Base-by-base conservation (phyloP, 805 yeast species). In the Millerozyma miso region DNA sequence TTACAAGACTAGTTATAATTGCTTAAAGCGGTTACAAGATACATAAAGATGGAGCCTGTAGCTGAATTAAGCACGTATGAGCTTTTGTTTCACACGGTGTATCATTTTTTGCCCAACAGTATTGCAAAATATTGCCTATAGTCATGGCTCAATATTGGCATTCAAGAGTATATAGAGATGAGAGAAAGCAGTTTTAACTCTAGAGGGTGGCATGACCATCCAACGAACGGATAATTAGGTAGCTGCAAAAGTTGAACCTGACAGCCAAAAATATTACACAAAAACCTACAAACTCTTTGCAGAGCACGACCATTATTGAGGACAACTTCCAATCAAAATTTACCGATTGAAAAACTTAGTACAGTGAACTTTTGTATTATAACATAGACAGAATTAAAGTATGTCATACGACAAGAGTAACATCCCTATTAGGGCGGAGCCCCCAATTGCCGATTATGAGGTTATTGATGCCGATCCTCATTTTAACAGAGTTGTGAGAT, bases 381-480 rank as follows among this genome's bases (percentile, higher is more conserved):
- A 7, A 33, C 14, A n/a, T 31, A 19, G 16, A 17, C 18, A 29
- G 26, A 36, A 38, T 16, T 19, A 31, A 37, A 36, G 33, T 23
- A 70, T 70, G 76, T 69, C 74, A 18, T 68, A 67, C 54, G 62
- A 61, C 47, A 58, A 59, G 48, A 55, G 54, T 39, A 61, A 65
- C 52, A 60, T 64, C 50, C 76, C 76, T 40, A 62, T 70, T 23
- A 69, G 76, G 62, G 55, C 63, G 13, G 63, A 60, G 10, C 64
- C 69, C 19, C 59, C 65, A 41, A 54, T 54, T 32, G 46, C 69
- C 32, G 74, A 70, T 54, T 71, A 68, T 51, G 76, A 71, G 55
- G 56, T 71, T 42, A 88, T 87, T 54, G 96, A 87, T 59, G 72
- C 77, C 40, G 96, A 87, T 60, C 96, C 96, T 23, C 80, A 80